phyloP scores from a whole-genome alignment of 2,329 filamentous ascomycete genomes.

The Onygena corvina region DNA sequence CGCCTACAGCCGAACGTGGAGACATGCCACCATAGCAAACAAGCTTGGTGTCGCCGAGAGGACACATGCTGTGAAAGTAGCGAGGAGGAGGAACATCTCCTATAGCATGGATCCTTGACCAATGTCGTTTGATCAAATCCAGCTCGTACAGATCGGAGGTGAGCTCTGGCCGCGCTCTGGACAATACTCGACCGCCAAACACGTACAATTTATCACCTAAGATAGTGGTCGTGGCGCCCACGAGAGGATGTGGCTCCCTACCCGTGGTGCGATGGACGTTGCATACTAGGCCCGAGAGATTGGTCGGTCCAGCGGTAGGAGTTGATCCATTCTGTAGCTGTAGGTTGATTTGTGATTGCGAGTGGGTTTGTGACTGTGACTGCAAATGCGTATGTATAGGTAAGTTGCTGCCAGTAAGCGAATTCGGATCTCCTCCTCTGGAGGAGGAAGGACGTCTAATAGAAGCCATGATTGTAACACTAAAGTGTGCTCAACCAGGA shows the following conservation, averaged over 20 bases:
- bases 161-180: conserved; percentile 67
- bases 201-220: conserved; percentile 93
- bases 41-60: conserved; percentile 85
- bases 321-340: conserved; percentile 3
- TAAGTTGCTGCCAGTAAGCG: not conserved
- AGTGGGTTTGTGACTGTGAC: not conserved
- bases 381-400: not conserved
- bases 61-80: conserved; percentile 95
- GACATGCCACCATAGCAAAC: conserved; percentile 99
- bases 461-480: not conserved
- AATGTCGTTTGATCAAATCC: conserved; percentile 80
- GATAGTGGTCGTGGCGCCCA: conserved; percentile 90
- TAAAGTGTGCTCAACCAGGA: not conserved
- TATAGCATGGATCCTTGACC: conserved; percentile 73
- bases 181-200: conserved; percentile 82
- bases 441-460: conserved; percentile 6
- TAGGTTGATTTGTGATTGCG: not conserved
- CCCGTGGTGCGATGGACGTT: conserved; percentile 74
- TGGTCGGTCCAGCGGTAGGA: conserved; percentile 35
- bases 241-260: conserved; percentile 76
- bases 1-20: conserved; percentile 47
- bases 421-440: conserved; percentile 1
- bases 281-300: conserved; percentile 55
- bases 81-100: conserved; percentile 82
- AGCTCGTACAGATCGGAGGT: conserved; percentile 89